Percentiles rank a stretch among this genome's conserved stretches.
phyloP scores from a whole-genome alignment of 169 alveolate genomes.

The Cytauxzoon felis region DNA sequence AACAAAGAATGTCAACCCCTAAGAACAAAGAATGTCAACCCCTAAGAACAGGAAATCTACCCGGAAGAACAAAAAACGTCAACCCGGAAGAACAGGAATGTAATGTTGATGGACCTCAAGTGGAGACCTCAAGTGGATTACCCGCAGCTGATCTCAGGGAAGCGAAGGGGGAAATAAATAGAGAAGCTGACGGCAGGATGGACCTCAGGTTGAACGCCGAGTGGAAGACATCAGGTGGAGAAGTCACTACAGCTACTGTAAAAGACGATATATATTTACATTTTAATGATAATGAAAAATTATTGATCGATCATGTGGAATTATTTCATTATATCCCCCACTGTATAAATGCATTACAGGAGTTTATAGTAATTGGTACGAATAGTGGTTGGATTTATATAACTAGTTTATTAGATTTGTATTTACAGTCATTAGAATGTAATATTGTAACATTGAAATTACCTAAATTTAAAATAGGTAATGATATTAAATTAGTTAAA shows the following conservation, averaged over 20 bases:
- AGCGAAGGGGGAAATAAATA: not conserved
- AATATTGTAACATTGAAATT: too few relatives aligned
- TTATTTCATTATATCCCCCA: not conserved
- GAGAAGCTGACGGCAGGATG: not conserved
- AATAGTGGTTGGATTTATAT: constrained; percentile 23
- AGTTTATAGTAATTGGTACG: constrained; percentile 35
- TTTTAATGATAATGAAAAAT: too few relatives aligned
- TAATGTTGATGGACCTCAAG: too few relatives aligned
- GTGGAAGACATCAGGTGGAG: not conserved
- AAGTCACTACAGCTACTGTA: not conserved
- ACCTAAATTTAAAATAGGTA: not conserved
- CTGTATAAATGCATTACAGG: constrained; percentile 43
- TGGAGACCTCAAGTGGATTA: too few relatives aligned
- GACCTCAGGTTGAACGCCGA: not conserved
- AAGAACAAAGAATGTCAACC: too few relatives aligned
- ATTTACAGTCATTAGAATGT: too few relatives aligned
- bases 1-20: too few relatives aligned
- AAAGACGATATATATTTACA: too few relatives aligned
- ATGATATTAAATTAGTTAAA: not conserved
- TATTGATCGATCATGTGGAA: too few relatives aligned
- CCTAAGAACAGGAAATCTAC: too few relatives aligned
- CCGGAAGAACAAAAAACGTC: too few relatives aligned
- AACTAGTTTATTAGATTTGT: constrained; percentile 28
- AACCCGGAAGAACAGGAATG: too few relatives aligned
- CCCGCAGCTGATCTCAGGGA: not conserved